Base-by-base conservation (phyloP, 495 filamentous ascomycete genomes). In the Talaromyces proteolyticus region DNA sequence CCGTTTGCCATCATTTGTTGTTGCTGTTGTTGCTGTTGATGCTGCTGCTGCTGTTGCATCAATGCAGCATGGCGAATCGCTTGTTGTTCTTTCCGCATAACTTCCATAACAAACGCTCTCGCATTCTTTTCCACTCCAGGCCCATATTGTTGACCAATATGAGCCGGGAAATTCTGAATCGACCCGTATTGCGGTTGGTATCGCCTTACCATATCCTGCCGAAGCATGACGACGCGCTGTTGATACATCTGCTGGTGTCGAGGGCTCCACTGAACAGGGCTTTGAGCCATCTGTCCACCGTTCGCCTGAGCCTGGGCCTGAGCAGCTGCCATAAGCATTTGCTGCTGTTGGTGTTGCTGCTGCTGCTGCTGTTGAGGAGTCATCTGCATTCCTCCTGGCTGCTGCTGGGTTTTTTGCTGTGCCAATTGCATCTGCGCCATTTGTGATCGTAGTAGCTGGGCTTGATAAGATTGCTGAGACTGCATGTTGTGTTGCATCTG, bases 1-100 rank as follows among this genome's bases (percentile, higher is more conserved):
- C 68, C 70, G 52, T 70, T 70, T 34, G 72, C 68, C 73, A 70
- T 73, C 64, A 73, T 72, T 45, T 67, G 70, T 47, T 74, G 70
- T 23, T 69, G 64, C 45, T 70, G 72, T 50, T 77, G 70, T 50
- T 72, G 66, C 40, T 57, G 57, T 49, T 72, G 66, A 53, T 64
- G 52, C 23, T 58, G 61, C 45, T 73, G 69, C 44, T 64, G 68
- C 43, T 75, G 61, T 39, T 49, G 42, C 7, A 25, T 21, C 42
- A 5, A 64, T 0, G 62, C 40, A 53, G 47, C 5, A 70, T 56
- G 80, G 23, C 71, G 70, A 12, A 56, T 57, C 20, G 60, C 53
- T 34, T 77, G 64, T 4, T 64, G 60, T 6, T 70, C 69, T 16
- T 67, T 63, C 37, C 62, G 64, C 53, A 82, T 68, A n/a, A 75